Evolutionary conservation across 2,329 filamentous ascomycete genomes (phyloP).

Genomic region (Trichoderma koningii): DNA sequence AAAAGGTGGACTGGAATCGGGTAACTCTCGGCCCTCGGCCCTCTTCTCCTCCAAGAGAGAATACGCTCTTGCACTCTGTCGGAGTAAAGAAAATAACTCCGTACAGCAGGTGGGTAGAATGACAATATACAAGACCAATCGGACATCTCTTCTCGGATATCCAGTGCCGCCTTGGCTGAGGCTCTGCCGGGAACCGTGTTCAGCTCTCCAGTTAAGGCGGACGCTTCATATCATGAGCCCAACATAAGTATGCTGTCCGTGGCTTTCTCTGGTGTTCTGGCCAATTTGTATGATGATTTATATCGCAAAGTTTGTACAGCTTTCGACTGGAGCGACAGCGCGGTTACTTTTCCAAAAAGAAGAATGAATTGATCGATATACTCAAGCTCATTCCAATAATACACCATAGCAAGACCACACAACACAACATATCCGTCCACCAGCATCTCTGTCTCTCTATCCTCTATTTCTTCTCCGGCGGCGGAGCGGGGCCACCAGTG

Average conservation of each 20-base stretch:
- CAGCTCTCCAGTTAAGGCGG: no score
- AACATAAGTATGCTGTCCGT: neutral
- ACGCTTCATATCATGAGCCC: neutral
- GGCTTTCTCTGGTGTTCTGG: neutral
- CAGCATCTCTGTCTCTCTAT: slow-evolving; percentile 4
- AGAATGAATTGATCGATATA: no score
- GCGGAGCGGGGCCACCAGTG: slow-evolving; percentile 67
- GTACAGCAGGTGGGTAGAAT: neutral
- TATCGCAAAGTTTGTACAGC: no score
- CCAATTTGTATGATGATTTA: neutral
- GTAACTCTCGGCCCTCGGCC: no score
- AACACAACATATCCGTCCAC: neutral
- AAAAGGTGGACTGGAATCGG: no score
- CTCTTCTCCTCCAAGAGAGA: no score
- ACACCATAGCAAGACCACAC: neutral
- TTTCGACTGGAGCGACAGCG: no score
- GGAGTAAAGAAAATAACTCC: no score
- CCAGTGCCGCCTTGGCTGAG: slow-evolving; percentile 18
- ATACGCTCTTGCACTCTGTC: no score
- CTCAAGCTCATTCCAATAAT: neutral
- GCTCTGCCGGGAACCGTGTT: neutral
- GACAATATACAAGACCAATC: neutral
- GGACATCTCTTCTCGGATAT: neutral
- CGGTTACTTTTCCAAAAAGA: no score
- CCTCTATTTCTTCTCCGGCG: slow-evolving; percentile 52